phyloP scores from a whole-genome alignment of 2,329 filamentous ascomycete species.

The Penicillium sp. region DNA sequence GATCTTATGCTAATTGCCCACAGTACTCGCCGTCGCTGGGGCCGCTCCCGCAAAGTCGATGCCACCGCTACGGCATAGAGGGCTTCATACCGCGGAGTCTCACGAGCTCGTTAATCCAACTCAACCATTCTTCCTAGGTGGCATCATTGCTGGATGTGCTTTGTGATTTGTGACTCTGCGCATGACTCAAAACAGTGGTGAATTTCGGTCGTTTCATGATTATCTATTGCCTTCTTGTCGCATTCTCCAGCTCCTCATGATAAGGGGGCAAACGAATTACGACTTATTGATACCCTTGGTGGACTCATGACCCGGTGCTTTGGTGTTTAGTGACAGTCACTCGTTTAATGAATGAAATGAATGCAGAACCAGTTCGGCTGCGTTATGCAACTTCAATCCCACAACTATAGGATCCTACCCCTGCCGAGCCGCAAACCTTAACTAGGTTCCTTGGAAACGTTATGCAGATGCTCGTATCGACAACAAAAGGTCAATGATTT shows the following conservation, averaged over 20 bases:
- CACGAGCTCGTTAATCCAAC: background rate
- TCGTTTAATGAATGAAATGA: conserved; percentile 6
- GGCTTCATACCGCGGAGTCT: background rate
- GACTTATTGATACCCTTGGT: conserved; percentile 28
- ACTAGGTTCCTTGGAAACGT: background rate
- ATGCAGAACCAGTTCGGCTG: background rate
- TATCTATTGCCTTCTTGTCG: conserved; percentile 10
- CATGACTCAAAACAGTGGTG: background rate
- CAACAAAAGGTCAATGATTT: background rate
- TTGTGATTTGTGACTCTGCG: background rate
- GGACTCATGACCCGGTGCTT: conserved; percentile 12
- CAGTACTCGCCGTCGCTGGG: conserved; percentile 19
- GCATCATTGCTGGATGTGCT: background rate
- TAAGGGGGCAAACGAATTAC: conserved; percentile 19
- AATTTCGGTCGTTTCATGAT: conserved; percentile 10
- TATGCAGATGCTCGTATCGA: background rate
- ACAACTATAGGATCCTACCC: background rate
- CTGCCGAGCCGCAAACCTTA: background rate
- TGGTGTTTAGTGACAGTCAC: conserved; percentile 10
- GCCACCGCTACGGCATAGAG: background rate
- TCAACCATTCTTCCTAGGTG: background rate
- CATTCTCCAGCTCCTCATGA: conserved; percentile 10
- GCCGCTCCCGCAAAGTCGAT: conserved; percentile 13
- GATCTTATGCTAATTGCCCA: background rate
- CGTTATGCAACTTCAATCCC: background rate